A percentile compares a stretch with the other conserved stretches of the same genome.
These are phyloP conservation scores for Wickerhamomyces sp. DNA, from an alignment of 1,139 yeast genomes.

Conservation along the genomic window DNA sequence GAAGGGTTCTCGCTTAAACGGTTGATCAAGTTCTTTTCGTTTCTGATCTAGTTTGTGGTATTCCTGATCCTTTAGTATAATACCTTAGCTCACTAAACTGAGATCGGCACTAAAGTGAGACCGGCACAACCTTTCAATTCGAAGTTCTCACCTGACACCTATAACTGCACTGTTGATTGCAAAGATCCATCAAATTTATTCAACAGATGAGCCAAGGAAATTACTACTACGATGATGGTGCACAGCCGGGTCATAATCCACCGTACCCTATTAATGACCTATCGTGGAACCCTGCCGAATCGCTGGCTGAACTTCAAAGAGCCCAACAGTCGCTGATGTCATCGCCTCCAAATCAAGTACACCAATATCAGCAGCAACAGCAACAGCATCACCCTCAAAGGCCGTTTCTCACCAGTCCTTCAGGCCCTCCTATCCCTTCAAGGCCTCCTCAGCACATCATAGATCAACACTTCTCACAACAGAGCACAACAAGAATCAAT, in stretches of 20 bases:
- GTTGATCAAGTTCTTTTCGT: too few species aligned
- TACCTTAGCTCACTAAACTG: too few species aligned
- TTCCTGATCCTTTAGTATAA: too few species aligned
- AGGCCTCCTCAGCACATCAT: conserved; percentile 19
- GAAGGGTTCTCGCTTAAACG: too few species aligned
- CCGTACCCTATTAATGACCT: conserved; percentile 6
- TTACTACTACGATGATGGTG: conserved; percentile 1
- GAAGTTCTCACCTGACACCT: too few species aligned
- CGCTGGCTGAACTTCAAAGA: conserved; percentile 15
- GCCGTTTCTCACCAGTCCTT: not conserved
- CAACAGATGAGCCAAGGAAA: conserved; percentile 1
- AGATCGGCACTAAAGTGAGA: too few species aligned
- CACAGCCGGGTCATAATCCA: too few species aligned
- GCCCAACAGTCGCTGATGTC: not conserved
- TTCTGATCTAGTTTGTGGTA: too few species aligned
- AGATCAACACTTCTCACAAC: conserved; percentile 10
- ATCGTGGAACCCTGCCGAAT: conserved; percentile 16
- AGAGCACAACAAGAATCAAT: conserved; percentile 1
- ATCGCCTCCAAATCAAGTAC: too few species aligned
- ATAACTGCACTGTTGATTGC: too few species aligned
- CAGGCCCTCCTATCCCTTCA: conserved; percentile 13
- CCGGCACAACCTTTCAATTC: too few species aligned
- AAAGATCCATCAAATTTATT: too few species aligned
- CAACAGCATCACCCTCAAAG: not conserved
- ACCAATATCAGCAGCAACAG: conserved; percentile 3